Base-by-base conservation (phyloP, 2,329 filamentous ascomycete genomes). In the Phoma sp. region DNA sequence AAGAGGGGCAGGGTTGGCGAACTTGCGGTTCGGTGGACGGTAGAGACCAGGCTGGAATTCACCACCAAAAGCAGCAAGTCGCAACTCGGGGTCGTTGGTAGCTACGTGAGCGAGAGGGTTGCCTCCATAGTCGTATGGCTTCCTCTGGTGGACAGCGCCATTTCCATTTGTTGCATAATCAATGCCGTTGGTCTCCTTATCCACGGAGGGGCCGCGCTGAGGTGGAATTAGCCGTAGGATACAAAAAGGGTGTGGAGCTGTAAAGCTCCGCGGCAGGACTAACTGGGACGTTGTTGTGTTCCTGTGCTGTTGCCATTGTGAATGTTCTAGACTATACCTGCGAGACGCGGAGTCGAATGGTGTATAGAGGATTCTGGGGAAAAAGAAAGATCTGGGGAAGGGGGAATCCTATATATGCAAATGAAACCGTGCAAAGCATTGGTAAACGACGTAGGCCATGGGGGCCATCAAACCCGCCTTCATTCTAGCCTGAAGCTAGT, bases 1-100 rank as follows among this genome's bases (percentile, higher is more conserved):
- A 22, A 86, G 77, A 8, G 84, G 84, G 53, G 83, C 83, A 41
- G 84, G 84, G 69, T 86, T 86, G 68, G 79, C 84, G 65, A 84
- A 78, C 57, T 81, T 82, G 71, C 75, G 75, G 44, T 62, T 67
- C 22, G 72, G 72, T 18, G 71, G 49, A 61, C 62, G 62, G 74
- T 82, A 81, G 18, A 79, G 75, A 73, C 80, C 80, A 9, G 80
- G 80, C 61, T 82, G 80, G 64, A 82, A 80, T 61, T 80, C 78
- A 74, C 80, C 80, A 67, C 80, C 80, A 48, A 82, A 82, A 41
- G 80, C 78, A 29, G 74, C 68, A 13, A 81, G 73, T 32, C 78
- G 77, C 25, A 72, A 38, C 7, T 75, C 74, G n/a, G 77, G 76
- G 45, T 81, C 76, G 62, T 79, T 79, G 53, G 79, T 81, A 57